phyloP scores from a whole-genome alignment of 305 asterid genomes.

The Rubia occidens region DNA sequence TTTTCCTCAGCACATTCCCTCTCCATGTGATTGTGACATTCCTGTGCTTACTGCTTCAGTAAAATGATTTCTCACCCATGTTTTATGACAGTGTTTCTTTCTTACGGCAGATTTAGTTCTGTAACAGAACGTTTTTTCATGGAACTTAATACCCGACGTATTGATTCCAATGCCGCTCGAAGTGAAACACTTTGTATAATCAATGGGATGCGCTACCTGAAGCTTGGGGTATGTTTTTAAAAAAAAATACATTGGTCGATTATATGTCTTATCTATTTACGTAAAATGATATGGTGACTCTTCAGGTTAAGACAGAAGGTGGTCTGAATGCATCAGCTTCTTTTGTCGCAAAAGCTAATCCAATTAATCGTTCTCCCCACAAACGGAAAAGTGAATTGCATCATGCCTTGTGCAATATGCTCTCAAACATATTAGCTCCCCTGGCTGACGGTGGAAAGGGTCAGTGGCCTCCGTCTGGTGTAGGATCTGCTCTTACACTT shows the following conservation, averaged over 20 bases:
- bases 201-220: constrained; percentile 96
- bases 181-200: constrained; percentile 94
- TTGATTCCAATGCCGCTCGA: constrained; percentile 86
- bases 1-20: background rate
- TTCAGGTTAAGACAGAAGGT: constrained; percentile 96
- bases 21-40: background rate
- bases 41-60: background rate
- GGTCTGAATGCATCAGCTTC: constrained; percentile 98
- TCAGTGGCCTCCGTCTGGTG: constrained; percentile 95
- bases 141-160: constrained; percentile 96
- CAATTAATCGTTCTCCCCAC: constrained; percentile 91
- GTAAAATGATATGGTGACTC: constrained; percentile 27
- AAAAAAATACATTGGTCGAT: constrained; percentile 16
- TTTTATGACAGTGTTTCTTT: constrained; percentile 20
- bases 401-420: constrained; percentile 99
- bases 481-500: constrained; percentile 90
- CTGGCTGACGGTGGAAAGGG: constrained; percentile 96
- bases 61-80: constrained; percentile 6
- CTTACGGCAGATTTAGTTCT: constrained; percentile 76
- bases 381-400: constrained; percentile 96
- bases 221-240: constrained; percentile 81
- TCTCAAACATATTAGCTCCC: constrained; percentile 92
- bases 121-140: constrained; percentile 99
- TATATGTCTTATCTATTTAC: constrained; percentile 19
- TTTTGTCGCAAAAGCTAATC: constrained; percentile 98